Evolutionary conservation across 345 rosid species (phyloP).

Genomic region (Bruguiera sexangula): DNA sequence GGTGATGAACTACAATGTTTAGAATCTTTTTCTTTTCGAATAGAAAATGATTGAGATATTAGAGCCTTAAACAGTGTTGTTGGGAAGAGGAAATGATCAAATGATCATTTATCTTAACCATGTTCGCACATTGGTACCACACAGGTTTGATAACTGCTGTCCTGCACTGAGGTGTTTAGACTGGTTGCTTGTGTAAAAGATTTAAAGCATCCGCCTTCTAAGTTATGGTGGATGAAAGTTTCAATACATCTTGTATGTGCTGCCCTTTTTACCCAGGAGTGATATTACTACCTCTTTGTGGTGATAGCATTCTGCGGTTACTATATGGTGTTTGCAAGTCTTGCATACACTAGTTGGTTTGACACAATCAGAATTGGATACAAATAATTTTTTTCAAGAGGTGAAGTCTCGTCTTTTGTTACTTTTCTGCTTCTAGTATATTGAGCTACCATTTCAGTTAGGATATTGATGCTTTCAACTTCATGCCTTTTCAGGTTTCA

Average conservation of each 20-base stretch:
- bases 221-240: neutral
- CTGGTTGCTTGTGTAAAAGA: neutral
- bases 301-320: neutral
- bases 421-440: too few relatives aligned
- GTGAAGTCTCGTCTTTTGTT: neutral
- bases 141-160: neutral
- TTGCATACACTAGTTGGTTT: neutral
- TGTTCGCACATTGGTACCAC: neutral
- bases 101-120: neutral
- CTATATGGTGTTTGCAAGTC: neutral
- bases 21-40: too few relatives aligned
- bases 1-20: too few relatives aligned
- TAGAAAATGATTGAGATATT: too few relatives aligned
- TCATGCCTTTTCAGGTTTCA: conserved; percentile 8
- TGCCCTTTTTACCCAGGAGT: too few relatives aligned
- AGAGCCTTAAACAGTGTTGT: too few relatives aligned
- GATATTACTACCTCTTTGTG: neutral
- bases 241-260: neutral
- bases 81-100: too few relatives aligned
- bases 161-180: neutral
- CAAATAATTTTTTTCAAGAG: neutral
- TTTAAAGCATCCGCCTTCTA: neutral
- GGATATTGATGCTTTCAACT: too few relatives aligned
- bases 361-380: neutral
- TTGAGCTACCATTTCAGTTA: too few relatives aligned